phyloP scores from a whole-genome alignment of 2,329 filamentous ascomycete genomes.

The Apiospora rasikravindrae region DNA sequence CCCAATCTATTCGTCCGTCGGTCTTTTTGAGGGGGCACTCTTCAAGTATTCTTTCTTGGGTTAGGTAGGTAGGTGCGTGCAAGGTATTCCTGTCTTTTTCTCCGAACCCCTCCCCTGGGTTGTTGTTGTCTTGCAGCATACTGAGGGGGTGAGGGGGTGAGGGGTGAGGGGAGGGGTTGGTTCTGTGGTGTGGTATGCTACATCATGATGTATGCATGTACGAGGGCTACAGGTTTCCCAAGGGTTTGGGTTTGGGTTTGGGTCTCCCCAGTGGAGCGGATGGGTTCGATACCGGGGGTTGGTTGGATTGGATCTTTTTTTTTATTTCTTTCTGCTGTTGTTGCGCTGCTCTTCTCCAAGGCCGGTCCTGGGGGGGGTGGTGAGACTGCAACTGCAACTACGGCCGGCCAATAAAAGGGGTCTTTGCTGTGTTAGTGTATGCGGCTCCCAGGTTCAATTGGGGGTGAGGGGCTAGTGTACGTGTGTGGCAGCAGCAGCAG shows the following conservation, averaged over 20 bases:
- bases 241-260: not conserved
- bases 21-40: not conserved
- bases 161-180: too few species aligned
- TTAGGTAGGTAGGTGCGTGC: not conserved
- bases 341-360: slow-evolving; percentile 4
- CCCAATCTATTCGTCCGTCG: not conserved
- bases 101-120: not conserved
- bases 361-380: not conserved
- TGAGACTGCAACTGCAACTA: not conserved
- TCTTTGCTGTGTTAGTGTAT: not conserved
- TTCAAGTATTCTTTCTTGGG: too few species aligned
- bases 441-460: not conserved
- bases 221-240: not conserved
- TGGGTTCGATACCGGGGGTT: not conserved
- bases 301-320: not conserved
- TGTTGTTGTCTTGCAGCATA: not conserved
- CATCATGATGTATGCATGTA: not conserved
- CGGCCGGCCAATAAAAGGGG: not conserved
- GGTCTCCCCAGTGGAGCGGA: not conserved
- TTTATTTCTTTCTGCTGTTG: not conserved
- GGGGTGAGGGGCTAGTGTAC: not conserved
- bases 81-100: not conserved
- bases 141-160: not conserved
- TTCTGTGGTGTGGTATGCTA: not conserved
- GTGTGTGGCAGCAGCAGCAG: too few species aligned